Base-by-base conservation (phyloP, 208 protist species). In the Porcisia hertigi region DNA sequence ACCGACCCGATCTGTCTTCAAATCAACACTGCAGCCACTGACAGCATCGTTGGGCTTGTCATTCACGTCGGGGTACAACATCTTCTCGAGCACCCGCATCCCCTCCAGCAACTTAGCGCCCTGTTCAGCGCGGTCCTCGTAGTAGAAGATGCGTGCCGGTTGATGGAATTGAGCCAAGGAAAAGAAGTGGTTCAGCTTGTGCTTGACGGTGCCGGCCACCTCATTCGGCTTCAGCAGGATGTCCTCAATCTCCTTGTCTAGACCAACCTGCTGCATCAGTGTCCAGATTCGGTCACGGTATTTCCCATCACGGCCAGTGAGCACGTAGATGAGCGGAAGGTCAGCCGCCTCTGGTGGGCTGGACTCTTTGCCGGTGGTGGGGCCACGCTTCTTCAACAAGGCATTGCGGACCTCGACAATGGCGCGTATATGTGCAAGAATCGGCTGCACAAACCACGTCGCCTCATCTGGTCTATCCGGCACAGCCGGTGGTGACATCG, bases 101-200 rank as follows among this genome's bases (percentile, higher is more conserved):
- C 88, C 88, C 47, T 84, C 81, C 12, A 94, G 75, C 34, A 96
- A 63, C 52, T 75, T 65, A 12, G 47, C 72, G 0, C 90, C 92
- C 74, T 94, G 90, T 60, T 94, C 84, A n/a, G 74, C 76, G 14
- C 90, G 83, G 67, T 96, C 92, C 66, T 96, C 92, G 77, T 94
- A 96, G 82, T 96, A 96, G 53, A 80, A 94, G 43, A 94, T 85
- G 25, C 77, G 82, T 2, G 65, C 30, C 20, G 89, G 89, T 16
- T 69, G 53, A 66, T 92, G 75, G 55, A 76, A 25, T 34, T 80
- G 79, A 58, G 94, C 86, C 60, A 94, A 65, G 20, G 73, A 70
- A 45, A 88, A 88, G 45, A 96, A 84, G 25, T 69, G 82, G 78
- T 91, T 86, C 57, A 93, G 77, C 73, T 96, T 96, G 72, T 87